phyloP scores from a whole-genome alignment of 306 rosid species.

The Sechiopsis laciniata region DNA sequence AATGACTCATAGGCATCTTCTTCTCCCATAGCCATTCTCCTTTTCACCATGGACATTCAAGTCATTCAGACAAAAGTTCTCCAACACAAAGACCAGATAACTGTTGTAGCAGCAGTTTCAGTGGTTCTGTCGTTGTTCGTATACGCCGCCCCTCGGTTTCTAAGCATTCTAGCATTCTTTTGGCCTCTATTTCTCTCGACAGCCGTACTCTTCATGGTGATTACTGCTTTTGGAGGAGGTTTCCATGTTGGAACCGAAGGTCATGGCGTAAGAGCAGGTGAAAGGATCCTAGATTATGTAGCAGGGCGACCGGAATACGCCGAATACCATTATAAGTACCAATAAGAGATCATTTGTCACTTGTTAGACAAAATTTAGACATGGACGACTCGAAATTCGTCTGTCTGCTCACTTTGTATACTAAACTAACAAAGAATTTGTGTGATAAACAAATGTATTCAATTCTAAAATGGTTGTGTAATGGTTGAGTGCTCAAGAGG shows the following conservation, averaged over 20 bases:
- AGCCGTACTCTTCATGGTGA: conserved; percentile 44
- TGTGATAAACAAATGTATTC: conserved; percentile 15
- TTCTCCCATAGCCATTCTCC: conserved; percentile 49
- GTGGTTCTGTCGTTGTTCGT: conserved; percentile 36
- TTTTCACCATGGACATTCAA: conserved; percentile 42
- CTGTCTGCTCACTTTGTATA: conserved; percentile 2
- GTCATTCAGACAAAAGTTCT: conserved; percentile 47
- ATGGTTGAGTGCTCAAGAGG: too few relatives aligned
- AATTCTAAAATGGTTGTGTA: conserved; percentile 8
- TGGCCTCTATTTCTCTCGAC: conserved; percentile 89
- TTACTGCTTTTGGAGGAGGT: conserved; percentile 56
- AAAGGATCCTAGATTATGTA: conserved; percentile 66
- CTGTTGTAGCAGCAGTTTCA: conserved; percentile 41
- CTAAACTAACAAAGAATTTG: neutral
- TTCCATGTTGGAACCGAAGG: conserved; percentile 44
- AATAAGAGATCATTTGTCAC: neutral
- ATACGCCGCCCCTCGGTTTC: conserved; percentile 56
- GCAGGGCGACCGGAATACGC: conserved; percentile 38
- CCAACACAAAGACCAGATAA: conserved; percentile 52
- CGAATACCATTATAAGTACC: conserved; percentile 10
- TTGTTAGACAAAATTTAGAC: neutral
- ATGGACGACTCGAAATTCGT: neutral
- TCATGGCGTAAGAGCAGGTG: conserved; percentile 49
- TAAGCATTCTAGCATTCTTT: conserved; percentile 54
- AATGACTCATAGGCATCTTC: conserved; percentile 27